Base-by-base conservation (phyloP, 352 stramenopile species). In the Elongisporangium senticosum region DNA sequence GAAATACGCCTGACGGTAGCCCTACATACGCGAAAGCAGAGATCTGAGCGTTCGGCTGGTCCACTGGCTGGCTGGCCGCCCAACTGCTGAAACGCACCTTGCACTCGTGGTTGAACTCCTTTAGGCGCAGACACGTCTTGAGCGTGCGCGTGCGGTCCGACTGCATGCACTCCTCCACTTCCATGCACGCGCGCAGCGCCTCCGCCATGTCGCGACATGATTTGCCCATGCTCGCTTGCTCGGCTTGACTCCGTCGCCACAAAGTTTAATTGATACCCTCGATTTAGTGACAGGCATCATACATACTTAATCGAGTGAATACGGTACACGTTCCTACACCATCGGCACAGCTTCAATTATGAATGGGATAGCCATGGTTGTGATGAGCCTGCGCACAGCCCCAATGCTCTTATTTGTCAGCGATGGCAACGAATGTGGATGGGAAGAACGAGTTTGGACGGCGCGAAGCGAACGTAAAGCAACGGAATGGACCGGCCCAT, bases 151-250 rank as follows among this genome's bases (percentile, higher is more conserved):
- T 84, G 33, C 81, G 79, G 71, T 90, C 82, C 49, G 63, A 74
- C 33, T 43, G 33, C 84, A 93, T 93, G 61, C 84, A 93, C 59
- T 87, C 76, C 51, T 87, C 69, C 62, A 77, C 56, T 26, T 88
- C 20, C 84, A 93, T 93, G 67, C 84, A 93, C 63, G 91, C 79
- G 20, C 81, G 79, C 53, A 93, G 69, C 58, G 78, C 77, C 63
- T 89, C 79, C 17, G 84, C 84, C 79, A 91, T 91, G 59, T 93
- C 84, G 13, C 69, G 79, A 75, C 84, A 93, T 53, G 79, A 86
- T 64, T 93, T 93, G 57, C 83, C 83, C 83, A 93, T 93, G 15
- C 3, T 68, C 23, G 5, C 17, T n/a, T n/a, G n/a, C n/a, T n/a
- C n/a, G n/a, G n/a, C n/a, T 60, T 26, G 5, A 17, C 48, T 51